phyloP scores from a whole-genome alignment of 2,329 filamentous ascomycete species.

The Aspergillus felis region DNA sequence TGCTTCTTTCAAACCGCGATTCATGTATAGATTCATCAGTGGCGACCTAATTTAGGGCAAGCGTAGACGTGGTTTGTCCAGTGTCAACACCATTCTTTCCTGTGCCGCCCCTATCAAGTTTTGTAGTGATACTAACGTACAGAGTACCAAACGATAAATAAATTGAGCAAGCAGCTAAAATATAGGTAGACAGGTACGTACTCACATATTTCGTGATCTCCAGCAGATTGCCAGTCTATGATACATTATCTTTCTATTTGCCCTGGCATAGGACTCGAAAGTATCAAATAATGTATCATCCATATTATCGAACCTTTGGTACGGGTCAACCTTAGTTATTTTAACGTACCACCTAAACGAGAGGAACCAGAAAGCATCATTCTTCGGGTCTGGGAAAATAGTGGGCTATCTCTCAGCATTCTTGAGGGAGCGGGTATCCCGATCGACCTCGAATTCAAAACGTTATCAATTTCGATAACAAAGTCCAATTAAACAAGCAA shows the following conservation, averaged over 20 bases:
- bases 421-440: constrained; percentile 10
- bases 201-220: not conserved
- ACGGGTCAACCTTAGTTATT: constrained; percentile 1
- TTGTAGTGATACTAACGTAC: not conserved
- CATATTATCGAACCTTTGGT: not conserved
- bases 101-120: constrained; percentile 14
- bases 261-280: not conserved
- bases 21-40: constrained; percentile 3
- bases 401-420: constrained; percentile 8
- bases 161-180: not conserved
- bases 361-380: constrained; percentile 9
- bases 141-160: not conserved
- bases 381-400: constrained; percentile 12
- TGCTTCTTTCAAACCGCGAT: not conserved
- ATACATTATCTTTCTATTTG: not conserved
- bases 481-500: not conserved
- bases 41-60: constrained; percentile 6
- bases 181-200: not conserved
- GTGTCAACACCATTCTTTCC: constrained; percentile 1
- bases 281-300: not conserved
- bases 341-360: constrained; percentile 4
- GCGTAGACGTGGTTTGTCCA: constrained; percentile 9
- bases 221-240: not conserved
- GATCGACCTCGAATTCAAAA: constrained; percentile 2
- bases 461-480: not conserved